Evolutionary conservation across 2,329 filamentous ascomycete genomes (phyloP).

Genomic region (Trichoderma harzianum): DNA sequence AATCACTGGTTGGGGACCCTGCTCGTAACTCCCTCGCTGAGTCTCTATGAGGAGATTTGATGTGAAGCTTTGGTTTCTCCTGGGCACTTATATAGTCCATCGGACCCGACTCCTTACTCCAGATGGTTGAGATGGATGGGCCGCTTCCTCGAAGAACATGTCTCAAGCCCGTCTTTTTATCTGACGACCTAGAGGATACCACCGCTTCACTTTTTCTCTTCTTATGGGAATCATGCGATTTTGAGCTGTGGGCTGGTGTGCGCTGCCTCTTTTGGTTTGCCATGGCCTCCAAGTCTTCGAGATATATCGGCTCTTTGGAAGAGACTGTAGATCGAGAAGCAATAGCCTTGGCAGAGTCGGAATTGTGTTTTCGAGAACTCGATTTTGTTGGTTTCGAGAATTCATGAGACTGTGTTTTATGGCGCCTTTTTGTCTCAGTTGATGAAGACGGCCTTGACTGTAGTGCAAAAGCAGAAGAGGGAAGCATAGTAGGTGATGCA

Average conservation of each 20-base stretch:
- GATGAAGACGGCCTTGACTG: neutral
- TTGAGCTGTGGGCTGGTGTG: constrained; percentile 30
- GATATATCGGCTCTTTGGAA: constrained; percentile 20
- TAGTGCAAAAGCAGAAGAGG: neutral
- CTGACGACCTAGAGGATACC: constrained; percentile 19
- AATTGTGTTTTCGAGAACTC: constrained; percentile 5
- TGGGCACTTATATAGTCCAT: neutral
- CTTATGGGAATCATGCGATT: constrained; percentile 8
- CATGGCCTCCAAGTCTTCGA: constrained; percentile 15
- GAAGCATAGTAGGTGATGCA: neutral
- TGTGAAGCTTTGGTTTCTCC: neutral
- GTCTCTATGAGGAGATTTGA: constrained; percentile 19
- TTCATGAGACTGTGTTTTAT: neutral
- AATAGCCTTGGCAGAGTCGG: neutral
- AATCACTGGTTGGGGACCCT: constrained; percentile 37
- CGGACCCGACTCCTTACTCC: constrained; percentile 43
- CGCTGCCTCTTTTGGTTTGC: constrained; percentile 48
- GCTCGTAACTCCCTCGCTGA: constrained; percentile 32
- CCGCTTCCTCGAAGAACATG: constrained; percentile 51
- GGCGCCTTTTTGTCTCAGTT: neutral
- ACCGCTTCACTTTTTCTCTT: constrained; percentile 26
- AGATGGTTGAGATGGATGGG: constrained; percentile 46
- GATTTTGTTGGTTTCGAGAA: constrained; percentile 17
- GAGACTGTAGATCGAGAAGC: constrained; percentile 19
- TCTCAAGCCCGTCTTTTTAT: constrained; percentile 33